These are phyloP conservation scores for Thalassiosira hispida DNA, from an alignment of 352 stramenopile genomes.

Conservation along the genomic window DNA sequence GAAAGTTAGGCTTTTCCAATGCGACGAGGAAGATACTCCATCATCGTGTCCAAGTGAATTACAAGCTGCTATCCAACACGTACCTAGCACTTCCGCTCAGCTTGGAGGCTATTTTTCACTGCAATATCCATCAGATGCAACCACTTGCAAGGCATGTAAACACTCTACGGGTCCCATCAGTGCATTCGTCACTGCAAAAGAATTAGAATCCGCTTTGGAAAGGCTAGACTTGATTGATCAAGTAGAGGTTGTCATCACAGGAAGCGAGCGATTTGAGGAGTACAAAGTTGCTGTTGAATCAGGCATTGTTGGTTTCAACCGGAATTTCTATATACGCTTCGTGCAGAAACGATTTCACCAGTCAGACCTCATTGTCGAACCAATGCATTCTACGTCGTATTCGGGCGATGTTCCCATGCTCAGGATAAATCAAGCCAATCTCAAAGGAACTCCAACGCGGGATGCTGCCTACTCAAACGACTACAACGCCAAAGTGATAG, in stretches of 20 bases:
- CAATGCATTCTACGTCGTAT: slow-evolving; percentile 34
- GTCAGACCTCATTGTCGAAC: slow-evolving; percentile 19
- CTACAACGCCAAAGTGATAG: slow-evolving; percentile 49
- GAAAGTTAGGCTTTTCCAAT: slow-evolving; percentile 28
- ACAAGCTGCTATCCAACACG: slow-evolving; percentile 35
- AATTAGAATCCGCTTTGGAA: slow-evolving; percentile 81
- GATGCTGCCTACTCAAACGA: slow-evolving; percentile 45
- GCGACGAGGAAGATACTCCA: slow-evolving; percentile 16
- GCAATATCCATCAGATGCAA: slow-evolving; percentile 60
- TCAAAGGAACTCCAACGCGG: slow-evolving; percentile 43
- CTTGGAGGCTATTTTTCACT: slow-evolving; percentile 84
- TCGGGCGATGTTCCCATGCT: slow-evolving; percentile 55
- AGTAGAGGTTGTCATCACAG: slow-evolving; percentile 76
- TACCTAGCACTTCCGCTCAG: slow-evolving; percentile 35
- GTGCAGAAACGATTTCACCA: slow-evolving; percentile 26
- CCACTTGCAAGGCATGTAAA: slow-evolving; percentile 51
- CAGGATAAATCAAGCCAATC: slow-evolving; percentile 25
- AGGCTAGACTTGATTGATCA: slow-evolving; percentile 78
- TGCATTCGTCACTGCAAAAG: slow-evolving; percentile 62
- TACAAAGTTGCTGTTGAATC: slow-evolving; percentile 65
- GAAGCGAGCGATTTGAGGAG: slow-evolving; percentile 42
- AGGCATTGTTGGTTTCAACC: slow-evolving; percentile 57
- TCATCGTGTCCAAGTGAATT: slow-evolving; percentile 24
- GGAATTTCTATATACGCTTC: slow-evolving; percentile 70
- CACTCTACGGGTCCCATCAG: slow-evolving; percentile 69